Conservation (phyloP, 345 rosid genomes). For the Corymbia maculata region DNA sequence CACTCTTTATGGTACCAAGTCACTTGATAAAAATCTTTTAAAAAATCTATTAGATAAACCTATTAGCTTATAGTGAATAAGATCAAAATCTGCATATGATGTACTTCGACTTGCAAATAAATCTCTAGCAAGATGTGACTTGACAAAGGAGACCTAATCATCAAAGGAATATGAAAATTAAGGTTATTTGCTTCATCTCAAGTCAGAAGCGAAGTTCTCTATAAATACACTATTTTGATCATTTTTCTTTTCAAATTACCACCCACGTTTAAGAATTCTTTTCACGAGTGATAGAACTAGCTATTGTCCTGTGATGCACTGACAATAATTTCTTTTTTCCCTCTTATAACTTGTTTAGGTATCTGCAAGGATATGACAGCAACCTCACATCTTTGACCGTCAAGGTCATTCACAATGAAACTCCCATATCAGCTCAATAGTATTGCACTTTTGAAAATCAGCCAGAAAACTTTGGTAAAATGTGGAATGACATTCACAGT, state of each 20-base stretch:
- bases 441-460: background rate
- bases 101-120: background rate
- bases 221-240: too few relatives aligned
- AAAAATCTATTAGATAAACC: too few relatives aligned
- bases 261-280: background rate
- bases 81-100: background rate
- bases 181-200: background rate
- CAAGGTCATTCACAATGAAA: background rate
- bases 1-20: background rate
- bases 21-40: background rate
- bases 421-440: background rate
- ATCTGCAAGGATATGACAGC: background rate
- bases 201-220: background rate
- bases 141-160: background rate
- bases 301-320: background rate
- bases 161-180: too few relatives aligned
- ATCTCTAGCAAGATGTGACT: background rate
- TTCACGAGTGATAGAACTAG: too few relatives aligned
- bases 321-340: background rate
- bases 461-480: background rate
- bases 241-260: background rate
- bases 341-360: background rate
- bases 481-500: background rate
- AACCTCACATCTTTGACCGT: background rate
- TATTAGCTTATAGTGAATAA: too few relatives aligned